Evolutionary conservation across 148 eudicot genomes (phyloP).

Genomic region (Amaranthus hypochondriacus): DNA sequence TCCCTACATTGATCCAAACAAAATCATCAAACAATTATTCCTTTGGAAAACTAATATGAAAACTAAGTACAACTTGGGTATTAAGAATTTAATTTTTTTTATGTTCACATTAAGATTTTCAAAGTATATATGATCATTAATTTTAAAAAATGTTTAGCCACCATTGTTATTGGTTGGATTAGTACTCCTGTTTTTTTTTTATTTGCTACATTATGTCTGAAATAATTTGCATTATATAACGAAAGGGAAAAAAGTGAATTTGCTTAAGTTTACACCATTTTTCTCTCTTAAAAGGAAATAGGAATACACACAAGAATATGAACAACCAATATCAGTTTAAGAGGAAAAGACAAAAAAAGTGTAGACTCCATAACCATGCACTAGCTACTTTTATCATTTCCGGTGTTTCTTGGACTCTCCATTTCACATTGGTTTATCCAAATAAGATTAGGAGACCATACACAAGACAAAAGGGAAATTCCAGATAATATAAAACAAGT

Average conservation of each 20-base stretch:
- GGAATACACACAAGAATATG: neutral
- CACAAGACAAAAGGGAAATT: constrained; percentile 1
- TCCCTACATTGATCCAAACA: constrained; percentile 20
- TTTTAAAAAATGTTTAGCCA: too few relatives aligned
- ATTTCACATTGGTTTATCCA: neutral
- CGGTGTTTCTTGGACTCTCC: neutral
- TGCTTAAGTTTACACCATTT: too few relatives aligned
- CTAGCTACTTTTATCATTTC: neutral
- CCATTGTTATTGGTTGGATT: too few relatives aligned
- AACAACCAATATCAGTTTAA: neutral
- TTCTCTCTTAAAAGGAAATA: too few relatives aligned
- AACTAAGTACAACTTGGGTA: constrained; percentile 10
- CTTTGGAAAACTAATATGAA: constrained; percentile 26
- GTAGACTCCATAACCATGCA: neutral
- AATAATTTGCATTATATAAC: too few relatives aligned
- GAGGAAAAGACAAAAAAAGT: too few relatives aligned
- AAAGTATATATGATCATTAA: too few relatives aligned
- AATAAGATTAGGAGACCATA: neutral
- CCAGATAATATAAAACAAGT: neutral
- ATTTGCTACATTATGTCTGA: too few relatives aligned
- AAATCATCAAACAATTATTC: constrained; percentile 40
- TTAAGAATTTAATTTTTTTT: neutral
- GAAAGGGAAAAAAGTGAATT: too few relatives aligned
- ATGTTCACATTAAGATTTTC: neutral
- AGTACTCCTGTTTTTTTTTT: too few relatives aligned